Evolutionary conservation across 1,284 basidiomycete species (phyloP), one percentile per base, ranked within the genome.

Genomic region (Papiliotrema flavescens): DNA sequence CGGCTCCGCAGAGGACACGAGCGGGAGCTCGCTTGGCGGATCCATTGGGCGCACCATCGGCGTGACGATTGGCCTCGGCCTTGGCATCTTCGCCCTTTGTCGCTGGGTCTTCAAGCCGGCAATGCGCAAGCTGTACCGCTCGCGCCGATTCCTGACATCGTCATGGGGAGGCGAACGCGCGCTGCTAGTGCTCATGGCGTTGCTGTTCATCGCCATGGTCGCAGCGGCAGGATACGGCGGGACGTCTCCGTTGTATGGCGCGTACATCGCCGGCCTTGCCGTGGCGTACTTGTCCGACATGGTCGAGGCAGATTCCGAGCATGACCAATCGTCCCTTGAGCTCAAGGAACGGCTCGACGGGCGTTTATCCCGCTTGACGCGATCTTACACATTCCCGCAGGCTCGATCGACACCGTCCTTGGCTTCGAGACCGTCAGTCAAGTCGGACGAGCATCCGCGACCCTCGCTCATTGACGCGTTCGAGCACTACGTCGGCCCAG

Each of bases 241-340:
- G 3, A 78, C 78, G 0, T 79, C 79, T 1, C 69, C 76, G 20
- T 70, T 81, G 2, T 76, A 79, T 17, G 79, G 79, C 1, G 76
- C 78, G 0, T 81, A 79, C 57, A 59, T 78, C n/a, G 76, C 76
- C 3, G 80, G 80, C 0, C 61, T 75, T 5, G 57, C 74, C 37
- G 53, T 77, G 36, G 61, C 61, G 14, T 65, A 64, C 42, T 46
- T 71, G 11, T 54, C 60, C 22, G 59, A 60, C n/a, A 50, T 56
- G 11, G 56, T 23, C 23, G 23, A 20, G 4, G 23, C 42, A 20
- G 42, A 44, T 5, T 23, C 3, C 42, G 42, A 44, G 42, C 14
- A 7, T 5, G 20, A 20, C 7, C 14, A 6, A 20, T 11, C 23
- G 4, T 15, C n/a, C n/a, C 20, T 26, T 15, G 39, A 5, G 17